Percentiles rank a stretch among this genome's conserved stretches.
Evolutionary conservation across 1,284 basidiomycete genomes (phyloP).

Genomic region (Anthracocystis walkeri): DNA sequence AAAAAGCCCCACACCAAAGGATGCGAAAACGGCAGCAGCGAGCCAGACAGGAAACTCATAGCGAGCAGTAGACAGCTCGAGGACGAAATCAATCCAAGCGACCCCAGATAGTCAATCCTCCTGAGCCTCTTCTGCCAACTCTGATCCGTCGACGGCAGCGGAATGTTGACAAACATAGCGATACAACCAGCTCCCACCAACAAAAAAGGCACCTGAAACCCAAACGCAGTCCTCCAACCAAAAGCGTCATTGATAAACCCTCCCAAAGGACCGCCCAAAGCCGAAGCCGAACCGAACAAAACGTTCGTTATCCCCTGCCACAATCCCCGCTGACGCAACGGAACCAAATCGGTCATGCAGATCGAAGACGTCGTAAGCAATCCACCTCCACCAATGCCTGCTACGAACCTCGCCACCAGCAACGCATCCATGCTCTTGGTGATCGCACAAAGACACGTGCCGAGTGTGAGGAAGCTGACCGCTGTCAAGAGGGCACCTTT

Average conservation of each 20-base stretch:
- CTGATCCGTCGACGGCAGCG: slow-evolving; percentile 66
- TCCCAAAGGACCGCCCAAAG: slow-evolving; percentile 64
- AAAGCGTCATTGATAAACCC: slow-evolving; percentile 57
- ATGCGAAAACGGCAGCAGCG: slow-evolving; percentile 54
- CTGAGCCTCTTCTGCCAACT: slow-evolving; percentile 68
- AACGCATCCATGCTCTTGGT: slow-evolving; percentile 59
- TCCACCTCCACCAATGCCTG: slow-evolving; percentile 72
- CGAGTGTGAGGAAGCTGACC: slow-evolving; percentile 58
- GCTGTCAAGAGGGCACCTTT: slow-evolving; percentile 66
- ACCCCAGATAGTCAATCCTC: slow-evolving; percentile 69
- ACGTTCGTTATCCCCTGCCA: slow-evolving; percentile 70
- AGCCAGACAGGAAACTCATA: slow-evolving; percentile 64
- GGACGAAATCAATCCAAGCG: slow-evolving; percentile 65
- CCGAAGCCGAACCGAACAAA: slow-evolving; percentile 66
- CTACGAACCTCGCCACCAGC: slow-evolving; percentile 69
- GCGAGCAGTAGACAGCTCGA: slow-evolving; percentile 68
- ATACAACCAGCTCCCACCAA: slow-evolving; percentile 68
- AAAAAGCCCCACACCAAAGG: slow-evolving; percentile 55
- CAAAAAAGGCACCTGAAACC: slow-evolving; percentile 68
- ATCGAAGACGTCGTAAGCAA: slow-evolving; percentile 71
- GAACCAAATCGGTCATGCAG: slow-evolving; percentile 71
- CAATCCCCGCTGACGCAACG: slow-evolving; percentile 70
- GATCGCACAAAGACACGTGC: slow-evolving; percentile 63
- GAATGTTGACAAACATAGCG: slow-evolving; percentile 69
- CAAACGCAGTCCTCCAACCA: slow-evolving; percentile 66